Evolutionary conservation across 163 green algal species (phyloP), one percentile per base, ranked within the genome.

Genomic region (Prototheca cutis): DNA sequence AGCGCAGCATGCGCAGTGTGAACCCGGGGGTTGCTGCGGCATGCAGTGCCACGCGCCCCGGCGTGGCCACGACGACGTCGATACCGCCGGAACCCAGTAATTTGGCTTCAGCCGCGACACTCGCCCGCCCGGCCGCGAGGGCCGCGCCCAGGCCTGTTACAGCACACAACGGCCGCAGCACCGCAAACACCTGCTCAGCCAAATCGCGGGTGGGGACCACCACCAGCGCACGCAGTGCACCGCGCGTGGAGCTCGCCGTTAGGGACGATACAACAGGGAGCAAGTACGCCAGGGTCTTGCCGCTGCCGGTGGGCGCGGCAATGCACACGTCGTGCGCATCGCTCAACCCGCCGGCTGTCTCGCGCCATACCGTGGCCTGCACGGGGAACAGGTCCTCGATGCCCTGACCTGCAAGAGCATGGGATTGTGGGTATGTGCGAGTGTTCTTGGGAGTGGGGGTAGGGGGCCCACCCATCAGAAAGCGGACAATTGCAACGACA

Each of bases 251-350:
- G 1, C 40, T 40, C 23, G 6, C n/a, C 21, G 27, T 27, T 27
- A 56, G 49, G 25, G 58, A 70, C 39, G 93, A 84, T 3, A 94
- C 32, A 13, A 97, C 25, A 0, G 90, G 90, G 54, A 97, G 79
- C 1, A 66, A 69, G 66, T 96, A 97, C 2, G 88, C 79, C 23
- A 96, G 69, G 4, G 91, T 97, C 72, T 97, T 98, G 57, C 90
- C 88, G 61, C 77, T 90, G 61, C 89, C 89, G 0, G 89, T 96
- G 18, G 87, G 87, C 1, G 89, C 85, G 33, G 71, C 75, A 19
- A 96, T 76, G 67, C 85, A 91, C 29, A 94, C 58, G 63, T 95
- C 87, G 72, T 94, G 82, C 2, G 65, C 61, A 3, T 55, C 49
- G 62, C 70, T 81, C 32, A 48, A n/a, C 5, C 87, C 87, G 21